Percentiles rank a stretch among this genome's conserved stretches.
Evolutionary conservation across 257 asterid genomes (phyloP).

Genomic region (Solanum pimpinellifolium): DNA sequence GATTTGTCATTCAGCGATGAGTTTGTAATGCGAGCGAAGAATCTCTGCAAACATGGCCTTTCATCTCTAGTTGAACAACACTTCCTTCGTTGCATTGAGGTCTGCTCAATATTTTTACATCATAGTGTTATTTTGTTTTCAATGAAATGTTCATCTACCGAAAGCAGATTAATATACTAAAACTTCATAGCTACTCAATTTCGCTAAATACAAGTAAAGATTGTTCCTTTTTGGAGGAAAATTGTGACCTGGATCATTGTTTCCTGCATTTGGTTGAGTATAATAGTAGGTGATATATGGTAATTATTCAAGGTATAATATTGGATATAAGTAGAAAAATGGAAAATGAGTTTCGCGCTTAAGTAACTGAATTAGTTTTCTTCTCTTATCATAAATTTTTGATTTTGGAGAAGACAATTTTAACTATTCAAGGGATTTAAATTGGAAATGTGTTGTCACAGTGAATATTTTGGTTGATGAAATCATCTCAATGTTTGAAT

Average conservation of each 20-base stretch:
- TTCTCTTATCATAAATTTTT: not conserved
- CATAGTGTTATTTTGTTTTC: not conserved
- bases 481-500: not conserved
- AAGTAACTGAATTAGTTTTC: not conserved
- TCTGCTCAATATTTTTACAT: not conserved
- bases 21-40: slow-evolving; percentile 32
- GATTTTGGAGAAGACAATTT: not conserved
- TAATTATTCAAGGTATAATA: not conserved
- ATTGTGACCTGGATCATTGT: not conserved
- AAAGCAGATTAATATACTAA: not conserved
- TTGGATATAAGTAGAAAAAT: not conserved
- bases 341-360: not conserved
- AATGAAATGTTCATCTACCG: not conserved
- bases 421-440: not conserved
- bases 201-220: not conserved
- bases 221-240: not conserved
- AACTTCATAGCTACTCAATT: not conserved
- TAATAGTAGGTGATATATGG: not conserved
- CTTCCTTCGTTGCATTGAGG: slow-evolving; percentile 66
- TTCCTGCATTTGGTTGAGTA: not conserved
- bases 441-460: not conserved
- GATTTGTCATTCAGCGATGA: slow-evolving; percentile 30
- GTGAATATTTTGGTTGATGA: not conserved
- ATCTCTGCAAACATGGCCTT: slow-evolving; percentile 49
- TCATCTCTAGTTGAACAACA: slow-evolving; percentile 54